Evolutionary conservation across 208 protist genomes (phyloP), one percentile per base, ranked within the genome.

Genomic region (Trypanosoma cruzi): DNA sequence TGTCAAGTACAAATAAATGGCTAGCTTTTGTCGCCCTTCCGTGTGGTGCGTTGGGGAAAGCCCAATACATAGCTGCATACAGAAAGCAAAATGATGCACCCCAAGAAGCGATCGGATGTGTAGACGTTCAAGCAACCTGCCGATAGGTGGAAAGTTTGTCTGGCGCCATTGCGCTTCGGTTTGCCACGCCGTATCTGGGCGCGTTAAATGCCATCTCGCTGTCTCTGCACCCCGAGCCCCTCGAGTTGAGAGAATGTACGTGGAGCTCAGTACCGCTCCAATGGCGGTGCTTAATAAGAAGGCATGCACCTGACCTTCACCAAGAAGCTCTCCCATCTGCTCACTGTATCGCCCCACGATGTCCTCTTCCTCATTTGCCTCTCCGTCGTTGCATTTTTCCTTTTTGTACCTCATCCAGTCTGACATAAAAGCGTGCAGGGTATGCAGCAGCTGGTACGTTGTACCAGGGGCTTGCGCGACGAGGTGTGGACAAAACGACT

Each of bases 1-100:
- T 50, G 63, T 85, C 48, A 86, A 64, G 5, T 85, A 68, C 16
- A 73, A 58, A 18, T 60, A 69, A 14, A 92, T 26, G 3, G 86
- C 78, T 10, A 91, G 59, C 29, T 79, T 59, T 14, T 84, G 75
- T 1, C 78, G 62, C n/a, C 71, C 77, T 29, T 92, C 86, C 0
- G 52, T 59, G 29, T 90, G 78, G 28, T 88, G 78, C 8, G 77
- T 72, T 0, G 64, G 67, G 4, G 75, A 71, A 32, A 80, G 75
- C 16, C 89, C 89, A 40, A 92, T 81, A 5, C 75, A 68, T 34
- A 92, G 67, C 68, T 93, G 78, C 59, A 73, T 62, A 26, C 66
- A 73, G 20, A 89, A 73, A 42, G 77, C 64, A 66, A 89, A 95
- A 14, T 90, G 57, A 29, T 92, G 86, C n/a, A 82, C 63, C 29